Conservation (phyloP, 192 early-diverging fungal species). For the Umbelopsis vinacea region DNA sequence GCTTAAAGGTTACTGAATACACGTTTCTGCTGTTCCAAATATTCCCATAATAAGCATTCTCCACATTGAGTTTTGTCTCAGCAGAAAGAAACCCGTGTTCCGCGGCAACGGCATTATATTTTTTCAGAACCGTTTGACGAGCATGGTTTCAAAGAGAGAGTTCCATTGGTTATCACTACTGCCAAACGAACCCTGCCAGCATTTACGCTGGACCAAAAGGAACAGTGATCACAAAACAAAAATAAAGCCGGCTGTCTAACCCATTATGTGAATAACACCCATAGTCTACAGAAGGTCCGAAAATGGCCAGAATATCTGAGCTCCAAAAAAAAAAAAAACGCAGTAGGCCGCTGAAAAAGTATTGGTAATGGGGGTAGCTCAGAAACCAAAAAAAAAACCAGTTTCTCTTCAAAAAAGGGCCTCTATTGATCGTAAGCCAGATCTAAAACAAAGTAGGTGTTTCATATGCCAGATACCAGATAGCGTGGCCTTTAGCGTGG, state of each 20-base stretch:
- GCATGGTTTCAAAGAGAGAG: background rate
- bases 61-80: constrained; percentile 1
- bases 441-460: no score
- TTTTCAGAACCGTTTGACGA: background rate
- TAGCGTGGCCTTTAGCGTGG: no score
- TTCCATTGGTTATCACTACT: background rate
- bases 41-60: constrained; percentile 22
- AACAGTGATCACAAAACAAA: no score
- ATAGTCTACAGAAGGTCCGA: background rate
- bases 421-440: no score
- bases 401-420: no score
- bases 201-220: no score
- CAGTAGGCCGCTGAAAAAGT: background rate
- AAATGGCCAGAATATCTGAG: background rate
- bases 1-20: no score
- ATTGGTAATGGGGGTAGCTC: no score
- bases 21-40: background rate
- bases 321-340: background rate
- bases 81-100: background rate
- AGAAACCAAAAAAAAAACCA: no score
- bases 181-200: background rate
- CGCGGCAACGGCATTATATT: background rate
- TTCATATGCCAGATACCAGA: no score
- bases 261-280: background rate
- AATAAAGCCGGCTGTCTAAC: no score